Evolutionary conservation across 1,284 basidiomycete species (phyloP), one percentile per base, ranked within the genome.

Genomic region (Vanrija humicola): DNA sequence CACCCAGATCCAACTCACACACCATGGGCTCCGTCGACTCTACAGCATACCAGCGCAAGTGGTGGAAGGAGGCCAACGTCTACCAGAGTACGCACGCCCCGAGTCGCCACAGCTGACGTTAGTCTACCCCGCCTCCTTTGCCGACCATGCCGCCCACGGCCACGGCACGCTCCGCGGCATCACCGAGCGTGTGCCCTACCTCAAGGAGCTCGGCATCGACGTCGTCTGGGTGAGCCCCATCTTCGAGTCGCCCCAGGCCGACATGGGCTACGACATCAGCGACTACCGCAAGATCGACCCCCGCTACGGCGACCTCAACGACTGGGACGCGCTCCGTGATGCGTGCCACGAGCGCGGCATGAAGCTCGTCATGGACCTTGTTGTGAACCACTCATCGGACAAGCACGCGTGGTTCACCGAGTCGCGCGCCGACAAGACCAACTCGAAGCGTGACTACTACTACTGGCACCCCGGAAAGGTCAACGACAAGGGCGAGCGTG

Each of bases 381-480:
- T 80, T 23, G 70, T 79, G 55, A 80, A 80, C 62, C 78, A 79
- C 61, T 75, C 72, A n/a, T 75, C 72, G 1, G 72, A 77, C 62
- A 48, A 67, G 58, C 65, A 64, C 25, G 43, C 62, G 48, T 29
- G 28, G 38, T 49, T 47, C 15, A 48, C 74, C 29, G 77, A 78
- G 48, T 72, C 74, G n/a, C 63, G 72, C n/a, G 65, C 62, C 7
- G 73, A 70, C 15, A 68, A 68, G 52, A 54, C 65, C 43, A 75
- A 67, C 63, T 68, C 76, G 9, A 79, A 80, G 64, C 63, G 77
- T 10, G 75, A 80, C 63, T 80, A 74, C 74, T 79, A 78, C 65
- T 77, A 73, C 65, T 79, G 78, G 77, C 66, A 70, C 25, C 55
- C 63, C n/a, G 64, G 70, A 28, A 76, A 69, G 52, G 61, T 63